Conservation (phyloP, 768 basidiomycete genomes). For the Collybiopsis confluens region DNA sequence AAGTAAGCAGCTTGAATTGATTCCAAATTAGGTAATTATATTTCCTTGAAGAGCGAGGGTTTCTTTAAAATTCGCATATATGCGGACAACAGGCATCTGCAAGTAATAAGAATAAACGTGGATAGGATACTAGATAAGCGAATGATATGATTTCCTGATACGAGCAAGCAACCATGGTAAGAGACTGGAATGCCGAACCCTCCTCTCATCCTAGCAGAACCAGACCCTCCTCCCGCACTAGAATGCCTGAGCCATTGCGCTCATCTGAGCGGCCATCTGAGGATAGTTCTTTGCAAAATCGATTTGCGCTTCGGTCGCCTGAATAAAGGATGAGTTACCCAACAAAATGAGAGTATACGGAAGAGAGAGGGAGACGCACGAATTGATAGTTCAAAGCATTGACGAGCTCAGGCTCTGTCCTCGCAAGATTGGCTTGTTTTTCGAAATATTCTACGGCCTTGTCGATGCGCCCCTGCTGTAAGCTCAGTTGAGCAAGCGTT, state of each 20-base stretch:
- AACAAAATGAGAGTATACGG: slow-evolving; percentile 1
- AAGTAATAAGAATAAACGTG: not conserved
- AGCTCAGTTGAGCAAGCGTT: slow-evolving; percentile 86
- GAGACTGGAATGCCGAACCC: too few relatives aligned
- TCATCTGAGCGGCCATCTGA: slow-evolving; percentile 70
- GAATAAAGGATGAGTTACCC: slow-evolving; percentile 11
- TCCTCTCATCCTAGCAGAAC: too few relatives aligned
- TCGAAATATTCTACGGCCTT: slow-evolving; percentile 85
- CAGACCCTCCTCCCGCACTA: too few relatives aligned
- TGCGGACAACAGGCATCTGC: not conserved
- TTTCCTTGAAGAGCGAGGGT: not conserved
- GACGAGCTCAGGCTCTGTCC: slow-evolving; percentile 86
- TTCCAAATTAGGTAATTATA: not conserved
- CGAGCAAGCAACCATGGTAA: too few relatives aligned
- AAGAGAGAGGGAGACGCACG: slow-evolving; percentile 38
- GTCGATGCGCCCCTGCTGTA: slow-evolving; percentile 89
- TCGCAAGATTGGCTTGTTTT: slow-evolving; percentile 76
- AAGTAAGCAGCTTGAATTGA: too few relatives aligned
- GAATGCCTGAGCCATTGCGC: slow-evolving; percentile 34
- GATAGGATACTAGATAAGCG: not conserved
- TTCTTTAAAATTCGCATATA: not conserved
- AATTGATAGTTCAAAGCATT: slow-evolving; percentile 76
- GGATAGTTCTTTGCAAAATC: slow-evolving; percentile 84
- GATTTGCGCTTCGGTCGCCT: slow-evolving; percentile 81
- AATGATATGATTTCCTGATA: not conserved